Conservation (phyloP, 2,329 filamentous ascomycete species). For the Fusarium praegraminearum region DNA sequence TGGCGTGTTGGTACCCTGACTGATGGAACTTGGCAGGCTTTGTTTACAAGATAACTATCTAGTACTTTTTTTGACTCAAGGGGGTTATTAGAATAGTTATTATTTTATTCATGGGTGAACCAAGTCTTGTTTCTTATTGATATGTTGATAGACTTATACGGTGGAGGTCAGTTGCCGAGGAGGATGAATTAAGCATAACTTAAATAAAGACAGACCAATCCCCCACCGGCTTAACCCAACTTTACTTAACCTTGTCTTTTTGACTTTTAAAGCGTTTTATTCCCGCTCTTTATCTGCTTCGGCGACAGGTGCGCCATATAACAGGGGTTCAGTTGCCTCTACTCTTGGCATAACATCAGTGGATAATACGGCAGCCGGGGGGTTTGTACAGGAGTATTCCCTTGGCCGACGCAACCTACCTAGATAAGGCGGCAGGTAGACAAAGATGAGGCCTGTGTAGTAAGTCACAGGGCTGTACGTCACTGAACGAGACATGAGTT, state of each 20-base stretch:
- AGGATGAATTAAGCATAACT: conserved; percentile 37
- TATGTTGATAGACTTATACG: background rate
- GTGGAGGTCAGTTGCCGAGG: background rate
- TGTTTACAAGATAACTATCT: background rate
- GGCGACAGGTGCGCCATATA: conserved; percentile 30
- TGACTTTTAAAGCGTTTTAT: conserved; percentile 13
- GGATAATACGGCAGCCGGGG: conserved; percentile 23
- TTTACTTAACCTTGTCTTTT: background rate
- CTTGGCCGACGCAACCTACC: conserved; percentile 10
- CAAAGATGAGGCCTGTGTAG: background rate
- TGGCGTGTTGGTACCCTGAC: conserved; percentile 27
- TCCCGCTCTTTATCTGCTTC: conserved; percentile 17
- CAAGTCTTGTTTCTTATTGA: background rate
- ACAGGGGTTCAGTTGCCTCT: conserved; percentile 23
- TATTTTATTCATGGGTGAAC: background rate
- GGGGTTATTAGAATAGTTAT: background rate
- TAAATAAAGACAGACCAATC: conserved; percentile 4
- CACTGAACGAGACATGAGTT: background rate
- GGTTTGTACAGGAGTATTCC: background rate
- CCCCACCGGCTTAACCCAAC: background rate
- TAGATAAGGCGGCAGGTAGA: background rate
- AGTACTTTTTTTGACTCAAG: background rate
- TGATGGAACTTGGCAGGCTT: background rate
- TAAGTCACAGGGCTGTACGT: conserved; percentile 15
- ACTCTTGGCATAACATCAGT: conserved; percentile 17